Evolutionary conservation across 1,284 basidiomycete genomes (phyloP), one percentile per base, ranked within the genome.

Genomic region (Microbotryum scabiosae): DNA sequence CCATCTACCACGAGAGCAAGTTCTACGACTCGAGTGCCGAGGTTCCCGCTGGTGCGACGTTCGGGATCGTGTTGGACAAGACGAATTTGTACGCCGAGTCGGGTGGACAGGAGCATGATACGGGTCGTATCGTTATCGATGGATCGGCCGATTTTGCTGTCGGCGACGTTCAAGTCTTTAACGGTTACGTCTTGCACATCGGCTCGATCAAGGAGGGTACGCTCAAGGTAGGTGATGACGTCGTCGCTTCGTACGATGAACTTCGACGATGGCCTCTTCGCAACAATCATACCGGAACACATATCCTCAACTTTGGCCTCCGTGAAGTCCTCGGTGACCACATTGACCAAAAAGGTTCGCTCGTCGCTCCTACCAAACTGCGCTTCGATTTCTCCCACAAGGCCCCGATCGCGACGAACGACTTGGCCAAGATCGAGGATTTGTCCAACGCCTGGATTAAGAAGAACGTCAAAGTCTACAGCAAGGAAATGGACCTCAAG

Each of bases 371-470:
- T 0, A 85, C 85, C 54, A 97, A 97, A 76, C 82, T 99, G 36
- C 89, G 96, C 26, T 99, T 98, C 78, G 96, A 99, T 76, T 98
- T 98, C 76, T 93, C 90, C 28, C 93, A 98, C 80, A 97, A 96
- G 77, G 82, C 90, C 14, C 85, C 86, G 64, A 87, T 97, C 64
- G 74, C 82, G 20, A 74, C 84, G 1, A 75, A 82, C 2, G 93
- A 97, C 61, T 80, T 98, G 49, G 73, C 77, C 51, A 85, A 86
- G 76, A 93, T 99, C 69, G 93, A 97, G 76, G 75, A 76, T 7
- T 85, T 90, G 76, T 88, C 84, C 71, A 80, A 86, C 68, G 86
- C 88, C 59, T 98, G 92, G 90, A 88, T 99, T 75, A 83, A 83
- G 73, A 84, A 82, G 73, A 90, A 96, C 70, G 90, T 92, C 63